phyloP scores from a whole-genome alignment of 768 basidiomycete species.

The Mycena rosella region DNA sequence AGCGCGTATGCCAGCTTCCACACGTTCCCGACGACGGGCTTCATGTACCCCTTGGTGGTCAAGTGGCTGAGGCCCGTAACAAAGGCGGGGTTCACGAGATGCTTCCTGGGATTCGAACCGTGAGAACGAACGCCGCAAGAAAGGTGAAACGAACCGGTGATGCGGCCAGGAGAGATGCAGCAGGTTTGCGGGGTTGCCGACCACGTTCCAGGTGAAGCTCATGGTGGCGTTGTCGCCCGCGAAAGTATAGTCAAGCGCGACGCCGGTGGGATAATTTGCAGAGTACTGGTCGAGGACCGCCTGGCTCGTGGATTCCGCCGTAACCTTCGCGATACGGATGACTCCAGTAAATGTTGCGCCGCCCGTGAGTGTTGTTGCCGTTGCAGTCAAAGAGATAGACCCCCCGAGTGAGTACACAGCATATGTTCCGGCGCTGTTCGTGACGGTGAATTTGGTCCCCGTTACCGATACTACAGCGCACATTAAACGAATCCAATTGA shows the following conservation, averaged over 20 bases:
- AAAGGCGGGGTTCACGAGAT: constrained; percentile 42
- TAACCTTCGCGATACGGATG: constrained; percentile 44
- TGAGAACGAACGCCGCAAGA: not conserved
- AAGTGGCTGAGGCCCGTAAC: constrained; percentile 45
- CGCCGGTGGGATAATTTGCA: constrained; percentile 47
- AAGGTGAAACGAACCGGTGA: constrained; percentile 43
- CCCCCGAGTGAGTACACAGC: constrained; percentile 49
- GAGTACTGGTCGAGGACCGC: constrained; percentile 46
- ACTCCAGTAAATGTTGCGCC: constrained; percentile 46
- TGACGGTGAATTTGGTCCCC: constrained; percentile 46
- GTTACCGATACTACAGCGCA: constrained; percentile 38
- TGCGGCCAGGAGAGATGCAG: constrained; percentile 53
- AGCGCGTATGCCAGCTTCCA: constrained; percentile 48
- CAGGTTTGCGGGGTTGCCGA: constrained; percentile 45
- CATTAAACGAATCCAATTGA: not conserved
- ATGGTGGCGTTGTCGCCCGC: constrained; percentile 45
- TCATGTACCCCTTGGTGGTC: constrained; percentile 51
- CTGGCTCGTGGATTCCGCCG: constrained; percentile 44
- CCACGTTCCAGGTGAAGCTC: constrained; percentile 48
- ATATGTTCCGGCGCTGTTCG: constrained; percentile 47
- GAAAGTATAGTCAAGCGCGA: constrained; percentile 47
- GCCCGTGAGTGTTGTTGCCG: constrained; percentile 39
- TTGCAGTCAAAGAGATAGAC: constrained; percentile 45
- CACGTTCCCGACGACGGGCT: constrained; percentile 47
- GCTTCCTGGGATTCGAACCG: constrained; percentile 38